These are phyloP conservation scores for Polyplosphaeria fusca DNA, from an alignment of 495 filamentous ascomycete species.

Conservation along the genomic window DNA sequence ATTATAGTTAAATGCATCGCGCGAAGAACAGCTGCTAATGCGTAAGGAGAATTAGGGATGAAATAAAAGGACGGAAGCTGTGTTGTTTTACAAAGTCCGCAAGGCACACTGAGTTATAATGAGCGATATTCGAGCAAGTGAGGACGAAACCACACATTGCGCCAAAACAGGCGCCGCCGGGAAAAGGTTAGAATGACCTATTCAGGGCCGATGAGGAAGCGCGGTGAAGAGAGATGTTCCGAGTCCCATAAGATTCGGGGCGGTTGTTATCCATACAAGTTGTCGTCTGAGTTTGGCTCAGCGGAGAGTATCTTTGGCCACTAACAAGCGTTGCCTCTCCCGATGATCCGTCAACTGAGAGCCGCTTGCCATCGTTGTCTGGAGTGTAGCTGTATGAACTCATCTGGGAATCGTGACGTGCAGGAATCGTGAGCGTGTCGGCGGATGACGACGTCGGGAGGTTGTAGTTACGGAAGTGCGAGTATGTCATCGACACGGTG, in stretches of 20 bases:
- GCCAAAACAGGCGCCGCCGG: no score
- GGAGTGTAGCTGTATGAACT: slow-evolving; percentile 25
- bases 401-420: slow-evolving; percentile 17
- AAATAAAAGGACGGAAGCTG: no score
- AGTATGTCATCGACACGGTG: slow-evolving; percentile 3
- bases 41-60: no score
- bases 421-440: slow-evolving; percentile 4
- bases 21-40: no score
- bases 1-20: no score
- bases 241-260: slow-evolving; percentile 28
- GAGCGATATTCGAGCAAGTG: no score
- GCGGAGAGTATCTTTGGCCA: slow-evolving; percentile 29
- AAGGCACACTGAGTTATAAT: no score
- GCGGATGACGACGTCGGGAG: slow-evolving; percentile 17
- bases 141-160: no score
- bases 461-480: slow-evolving; percentile 25
- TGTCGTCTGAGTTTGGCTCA: slow-evolving; percentile 24
- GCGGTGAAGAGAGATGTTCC: no score
- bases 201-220: no score
- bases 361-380: slow-evolving; percentile 12
- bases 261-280: slow-evolving; percentile 15
- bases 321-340: slow-evolving; percentile 27
- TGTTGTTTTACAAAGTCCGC: no score
- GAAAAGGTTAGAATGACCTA: no score
- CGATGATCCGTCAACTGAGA: slow-evolving; percentile 4